A percentile compares a stretch with the other conserved stretches of the same genome.
phyloP scores from a whole-genome alignment of 202 grass and related monocot genomes.

The Alloteropsis angusta region DNA sequence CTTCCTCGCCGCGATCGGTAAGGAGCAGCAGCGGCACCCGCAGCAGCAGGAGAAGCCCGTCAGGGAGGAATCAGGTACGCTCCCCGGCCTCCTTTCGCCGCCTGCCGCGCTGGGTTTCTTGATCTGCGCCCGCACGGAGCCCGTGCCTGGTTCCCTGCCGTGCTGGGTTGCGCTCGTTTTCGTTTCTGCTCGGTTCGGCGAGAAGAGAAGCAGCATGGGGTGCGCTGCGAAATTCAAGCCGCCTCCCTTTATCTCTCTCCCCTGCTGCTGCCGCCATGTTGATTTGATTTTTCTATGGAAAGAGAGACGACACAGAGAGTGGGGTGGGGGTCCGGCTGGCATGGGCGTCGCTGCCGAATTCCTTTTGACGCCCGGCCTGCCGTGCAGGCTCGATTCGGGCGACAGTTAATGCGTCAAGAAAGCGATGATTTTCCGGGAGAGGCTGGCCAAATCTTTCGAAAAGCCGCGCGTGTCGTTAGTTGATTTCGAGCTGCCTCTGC shows the following conservation, averaged over 20 bases:
- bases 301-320: not conserved
- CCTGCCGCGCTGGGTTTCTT: not conserved
- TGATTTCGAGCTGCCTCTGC: conserved; percentile 1
- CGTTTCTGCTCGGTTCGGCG: not conserved
- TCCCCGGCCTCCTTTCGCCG: conserved; percentile 7
- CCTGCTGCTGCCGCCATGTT: not conserved
- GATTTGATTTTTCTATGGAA: not conserved
- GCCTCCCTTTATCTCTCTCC: not conserved
- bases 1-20: conserved; percentile 65
- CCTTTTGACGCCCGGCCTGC: conserved; percentile 19
- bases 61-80: conserved; percentile 47
- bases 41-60: not conserved
- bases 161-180: not conserved
- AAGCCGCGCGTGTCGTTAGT: not conserved
- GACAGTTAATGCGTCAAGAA: conserved; percentile 8
- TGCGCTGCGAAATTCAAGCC: not conserved
- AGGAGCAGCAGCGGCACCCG: conserved; percentile 16
- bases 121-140: not conserved
- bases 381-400: conserved; percentile 12
- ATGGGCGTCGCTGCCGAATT: conserved; percentile 18
- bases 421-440: not conserved
- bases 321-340: not conserved
- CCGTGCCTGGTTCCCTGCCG: not conserved
- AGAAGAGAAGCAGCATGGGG: conserved; percentile 16
- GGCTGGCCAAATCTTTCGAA: conserved; percentile 31